phyloP scores from a whole-genome alignment of 2,329 filamentous ascomycete genomes.

The Diaporthe batatas region DNA sequence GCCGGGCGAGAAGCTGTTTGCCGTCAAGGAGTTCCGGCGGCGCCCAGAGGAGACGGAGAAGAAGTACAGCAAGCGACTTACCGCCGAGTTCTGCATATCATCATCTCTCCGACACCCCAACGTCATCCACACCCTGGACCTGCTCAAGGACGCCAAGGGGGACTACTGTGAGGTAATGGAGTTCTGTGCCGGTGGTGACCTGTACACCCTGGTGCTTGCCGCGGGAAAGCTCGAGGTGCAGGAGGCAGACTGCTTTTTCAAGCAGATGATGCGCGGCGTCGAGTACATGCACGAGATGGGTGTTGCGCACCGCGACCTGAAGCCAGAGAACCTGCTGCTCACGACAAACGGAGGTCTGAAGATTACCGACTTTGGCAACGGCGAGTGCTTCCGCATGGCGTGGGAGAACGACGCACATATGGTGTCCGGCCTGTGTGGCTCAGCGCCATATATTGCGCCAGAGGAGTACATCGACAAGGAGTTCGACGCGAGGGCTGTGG shows the following conservation, averaged over 20 bases:
- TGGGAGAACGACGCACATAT: slow-evolving; percentile 99
- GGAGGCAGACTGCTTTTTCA: slow-evolving; percentile 98
- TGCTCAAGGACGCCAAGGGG: slow-evolving; percentile 95
- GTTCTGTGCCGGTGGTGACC: slow-evolving; percentile 94
- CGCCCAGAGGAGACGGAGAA: slow-evolving; percentile 94
- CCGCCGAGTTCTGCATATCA: slow-evolving; percentile 98
- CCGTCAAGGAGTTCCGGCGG: slow-evolving; percentile 97
- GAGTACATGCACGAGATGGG: slow-evolving; percentile 99
- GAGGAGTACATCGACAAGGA: slow-evolving; percentile 97
- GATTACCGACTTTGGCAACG: slow-evolving; percentile 98
- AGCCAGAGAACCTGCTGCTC: slow-evolving; percentile 94
- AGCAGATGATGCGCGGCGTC: slow-evolving; percentile 98
- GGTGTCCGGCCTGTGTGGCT: slow-evolving; percentile 96
- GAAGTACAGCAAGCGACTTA: slow-evolving; percentile 97
- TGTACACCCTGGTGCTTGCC: slow-evolving; percentile 93
- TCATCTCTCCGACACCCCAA: slow-evolving; percentile 97
- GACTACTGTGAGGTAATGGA: slow-evolving; percentile 99
- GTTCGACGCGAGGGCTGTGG: slow-evolving; percentile 97
- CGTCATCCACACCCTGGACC: slow-evolving; percentile 96
- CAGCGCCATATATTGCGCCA: slow-evolving; percentile 95
- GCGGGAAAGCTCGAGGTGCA: slow-evolving; percentile 91
- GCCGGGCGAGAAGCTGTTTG: slow-evolving; percentile 88
- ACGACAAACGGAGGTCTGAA: slow-evolving; percentile 94
- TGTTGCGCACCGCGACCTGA: slow-evolving; percentile 95
- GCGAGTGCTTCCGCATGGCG: slow-evolving; percentile 99